phyloP scores from a whole-genome alignment of 805 yeast genomes.

The Wickerhamomyces chaumierensis region DNA sequence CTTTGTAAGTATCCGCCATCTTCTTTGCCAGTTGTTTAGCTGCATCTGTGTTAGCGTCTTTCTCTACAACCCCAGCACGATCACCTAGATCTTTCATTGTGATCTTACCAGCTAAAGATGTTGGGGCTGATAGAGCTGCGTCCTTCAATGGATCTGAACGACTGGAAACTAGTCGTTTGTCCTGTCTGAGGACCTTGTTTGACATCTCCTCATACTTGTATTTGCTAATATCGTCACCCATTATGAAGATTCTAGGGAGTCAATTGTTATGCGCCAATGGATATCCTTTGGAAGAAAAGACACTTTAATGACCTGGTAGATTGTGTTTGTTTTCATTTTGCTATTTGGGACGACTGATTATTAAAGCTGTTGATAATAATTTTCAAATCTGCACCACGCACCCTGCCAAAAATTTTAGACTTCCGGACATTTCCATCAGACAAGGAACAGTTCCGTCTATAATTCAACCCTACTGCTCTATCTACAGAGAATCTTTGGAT shows the following conservation, averaged over 20 bases:
- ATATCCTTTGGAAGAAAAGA: too few relatives aligned
- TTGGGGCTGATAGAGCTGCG: constrained; percentile 52
- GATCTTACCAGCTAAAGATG: constrained; percentile 62
- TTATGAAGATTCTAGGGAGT: too few relatives aligned
- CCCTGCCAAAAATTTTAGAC: too few relatives aligned
- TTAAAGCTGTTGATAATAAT: too few relatives aligned
- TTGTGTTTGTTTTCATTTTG: too few relatives aligned
- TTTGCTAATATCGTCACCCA: constrained; percentile 15
- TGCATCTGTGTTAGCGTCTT: constrained; percentile 11
- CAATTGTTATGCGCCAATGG: too few relatives aligned
- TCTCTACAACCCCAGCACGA: constrained; percentile 7
- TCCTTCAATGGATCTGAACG: constrained; percentile 27
- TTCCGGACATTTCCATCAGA: background rate
- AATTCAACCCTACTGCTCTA: too few relatives aligned
- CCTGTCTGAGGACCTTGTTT: constrained; percentile 56
- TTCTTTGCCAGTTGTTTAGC: constrained; percentile 11
- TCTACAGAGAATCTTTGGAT: too few relatives aligned
- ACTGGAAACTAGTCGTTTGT: constrained; percentile 36
- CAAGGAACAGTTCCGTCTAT: background rate
- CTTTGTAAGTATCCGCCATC: constrained; percentile 10
- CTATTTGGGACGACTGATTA: too few relatives aligned
- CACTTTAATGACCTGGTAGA: too few relatives aligned
- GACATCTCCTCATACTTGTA: constrained; percentile 69
- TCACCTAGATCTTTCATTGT: constrained; percentile 62
- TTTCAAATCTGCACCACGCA: too few relatives aligned